These are phyloP conservation scores for Cardamine resedifolia DNA, from an alignment of 345 rosid genomes.

Conservation along the genomic window DNA sequence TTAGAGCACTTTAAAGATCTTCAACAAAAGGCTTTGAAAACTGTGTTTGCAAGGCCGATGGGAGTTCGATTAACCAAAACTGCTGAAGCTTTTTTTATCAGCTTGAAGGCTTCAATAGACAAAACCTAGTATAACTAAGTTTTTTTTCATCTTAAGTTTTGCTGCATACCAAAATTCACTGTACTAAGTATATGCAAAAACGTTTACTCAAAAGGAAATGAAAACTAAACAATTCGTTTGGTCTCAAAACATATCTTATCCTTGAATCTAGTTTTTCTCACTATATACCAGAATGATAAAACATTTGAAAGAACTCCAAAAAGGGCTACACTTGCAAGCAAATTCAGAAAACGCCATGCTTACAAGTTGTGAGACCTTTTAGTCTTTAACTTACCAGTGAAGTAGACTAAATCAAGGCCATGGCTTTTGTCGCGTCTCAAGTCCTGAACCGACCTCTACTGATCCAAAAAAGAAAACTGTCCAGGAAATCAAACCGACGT, in stretches of 20 bases:
- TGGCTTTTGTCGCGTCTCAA: constrained; percentile 10
- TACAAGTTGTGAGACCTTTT: constrained; percentile 25
- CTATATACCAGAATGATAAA: constrained; percentile 27
- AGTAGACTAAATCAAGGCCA: constrained; percentile 12
- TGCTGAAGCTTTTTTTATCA: neutral
- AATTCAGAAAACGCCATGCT: constrained; percentile 35
- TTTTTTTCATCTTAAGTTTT: neutral
- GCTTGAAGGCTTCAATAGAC: neutral
- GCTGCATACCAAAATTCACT: neutral
- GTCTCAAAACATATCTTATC: constrained; percentile 23
- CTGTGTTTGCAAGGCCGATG: neutral
- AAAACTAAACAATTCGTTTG: constrained; percentile 22
- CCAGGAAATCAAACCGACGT: constrained; percentile 9
- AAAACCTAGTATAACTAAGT: neutral
- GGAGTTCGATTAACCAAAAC: neutral
- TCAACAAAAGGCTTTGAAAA: neutral
- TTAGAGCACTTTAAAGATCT: neutral
- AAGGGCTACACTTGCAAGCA: constrained; percentile 35
- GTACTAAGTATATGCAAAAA: neutral
- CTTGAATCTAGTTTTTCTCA: constrained; percentile 11
- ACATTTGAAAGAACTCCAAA: constrained; percentile 5
- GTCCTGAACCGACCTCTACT: constrained; percentile 21
- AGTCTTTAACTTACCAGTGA: constrained; percentile 17
- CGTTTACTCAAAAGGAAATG: neutral
- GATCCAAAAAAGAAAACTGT: neutral